Evolutionary conservation across 2,329 filamentous ascomycete species (phyloP), one percentile per base, ranked within the genome.

Genomic region (Aureobasidium sp.): DNA sequence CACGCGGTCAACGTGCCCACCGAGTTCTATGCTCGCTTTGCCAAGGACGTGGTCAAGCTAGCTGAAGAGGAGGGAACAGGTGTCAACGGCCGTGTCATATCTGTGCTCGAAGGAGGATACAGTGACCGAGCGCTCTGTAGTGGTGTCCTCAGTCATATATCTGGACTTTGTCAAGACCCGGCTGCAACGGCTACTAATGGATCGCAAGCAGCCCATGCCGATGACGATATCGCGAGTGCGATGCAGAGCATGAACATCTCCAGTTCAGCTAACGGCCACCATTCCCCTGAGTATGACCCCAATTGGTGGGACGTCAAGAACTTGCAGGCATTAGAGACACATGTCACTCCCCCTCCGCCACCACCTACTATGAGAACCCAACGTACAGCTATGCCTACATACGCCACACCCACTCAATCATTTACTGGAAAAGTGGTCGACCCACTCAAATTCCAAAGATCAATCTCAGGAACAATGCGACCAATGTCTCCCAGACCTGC

Each of bases 1-100:
- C 94, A 99, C 74, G 88, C 89, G 63, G 92, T 96, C 69, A 96
- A 96, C 70, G 94, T 99, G 2, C 93, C 94, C 0, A 99, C 93
- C 0, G 90, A 93, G 59, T 99, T 99, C 72, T 99, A 97, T 71
- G 94, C 94, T 53, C 86, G 89, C 1, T 88, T 99, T 66, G 93
- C 93, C 0, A 83, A 87, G 48, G 94, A 99, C 70, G 84, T 97
- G 3, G 87, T 95, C 15, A 85, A 83, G 52, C 79, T 99, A 63
- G 89, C 95, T 0, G 83, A 89, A 44, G 91, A 97, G 72, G 86
- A 90, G 68, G 89, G 83, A 1, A 83, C 90, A 1, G 82, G 84
- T 31, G 89, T 90, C 1, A 88, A 95, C 29, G 93, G 93, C 2
- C 84, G 94, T 48, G 82, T 97, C 25, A 87, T 99, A 70, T 97